These are phyloP conservation scores for Piromyces sp. DNA, from an alignment of 192 early-diverging fungal species.

Conservation along the genomic window DNA sequence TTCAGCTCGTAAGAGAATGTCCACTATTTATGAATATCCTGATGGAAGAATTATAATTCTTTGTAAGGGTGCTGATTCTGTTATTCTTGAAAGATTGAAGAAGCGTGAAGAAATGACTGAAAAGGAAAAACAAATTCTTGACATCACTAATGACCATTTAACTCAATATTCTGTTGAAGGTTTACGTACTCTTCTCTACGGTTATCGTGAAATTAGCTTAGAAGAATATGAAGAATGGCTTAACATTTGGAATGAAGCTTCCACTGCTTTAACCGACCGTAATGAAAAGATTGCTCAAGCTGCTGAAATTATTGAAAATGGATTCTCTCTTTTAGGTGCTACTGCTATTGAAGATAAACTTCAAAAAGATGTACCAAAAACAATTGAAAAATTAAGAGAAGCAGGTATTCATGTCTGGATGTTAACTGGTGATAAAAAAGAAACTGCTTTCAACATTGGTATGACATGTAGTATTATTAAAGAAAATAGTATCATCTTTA, in stretches of 20 bases:
- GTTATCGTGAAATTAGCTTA: slow-evolving; percentile 40
- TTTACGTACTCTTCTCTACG: slow-evolving; percentile 65
- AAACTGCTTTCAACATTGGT: slow-evolving; percentile 49
- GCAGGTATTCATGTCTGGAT: slow-evolving; percentile 36
- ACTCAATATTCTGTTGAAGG: slow-evolving; percentile 29
- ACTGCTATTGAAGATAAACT: slow-evolving; percentile 45
- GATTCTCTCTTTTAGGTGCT: slow-evolving; percentile 22
- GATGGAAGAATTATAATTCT: slow-evolving; percentile 59
- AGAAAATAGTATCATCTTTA: slow-evolving; percentile 6
- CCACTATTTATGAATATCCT: slow-evolving; percentile 50
- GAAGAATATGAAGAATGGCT: slow-evolving; percentile 33
- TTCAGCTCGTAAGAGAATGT: slow-evolving; percentile 78
- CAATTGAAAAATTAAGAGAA: slow-evolving; percentile 30
- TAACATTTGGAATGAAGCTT: slow-evolving; percentile 45
- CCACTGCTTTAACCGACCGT: slow-evolving; percentile 41
- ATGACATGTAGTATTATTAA: slow-evolving; percentile 42
- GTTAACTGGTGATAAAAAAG: slow-evolving; percentile 44
- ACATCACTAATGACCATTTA: neutral
- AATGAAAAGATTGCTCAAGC: slow-evolving; percentile 22
- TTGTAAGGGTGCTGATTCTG: slow-evolving; percentile 84
- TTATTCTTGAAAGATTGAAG: slow-evolving; percentile 50
- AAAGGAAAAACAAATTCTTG: neutral
- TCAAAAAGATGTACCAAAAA: slow-evolving; percentile 39
- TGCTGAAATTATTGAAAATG: slow-evolving; percentile 21
- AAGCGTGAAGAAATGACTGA: slow-evolving; percentile 12